Evolutionary conservation across 2,329 filamentous ascomycete species (phyloP).

Genomic region (Cadophora luteo-olivacea): DNA sequence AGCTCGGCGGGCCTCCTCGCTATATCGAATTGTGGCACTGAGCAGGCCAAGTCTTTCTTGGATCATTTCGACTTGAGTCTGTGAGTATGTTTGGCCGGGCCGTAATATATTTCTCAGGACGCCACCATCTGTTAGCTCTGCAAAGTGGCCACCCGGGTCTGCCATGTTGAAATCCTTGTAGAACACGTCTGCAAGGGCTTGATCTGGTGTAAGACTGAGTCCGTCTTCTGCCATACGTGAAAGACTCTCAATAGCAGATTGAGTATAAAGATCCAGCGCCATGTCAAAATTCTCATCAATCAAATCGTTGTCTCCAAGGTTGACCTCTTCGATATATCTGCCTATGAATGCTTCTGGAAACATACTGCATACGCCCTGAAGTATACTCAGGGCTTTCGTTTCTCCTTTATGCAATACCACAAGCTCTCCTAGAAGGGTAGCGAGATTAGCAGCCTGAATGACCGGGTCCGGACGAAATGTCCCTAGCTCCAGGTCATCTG

Average conservation of each 20-base stretch:
- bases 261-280: slow-evolving; percentile 60
- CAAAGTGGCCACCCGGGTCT: slow-evolving; percentile 44
- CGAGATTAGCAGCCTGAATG: slow-evolving; percentile 53
- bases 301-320: slow-evolving; percentile 49
- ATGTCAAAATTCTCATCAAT: slow-evolving; percentile 53
- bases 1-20: slow-evolving; percentile 41
- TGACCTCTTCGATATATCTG: slow-evolving; percentile 33
- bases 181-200: slow-evolving; percentile 51
- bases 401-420: slow-evolving; percentile 40
- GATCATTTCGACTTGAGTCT: slow-evolving; percentile 42
- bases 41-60: slow-evolving; percentile 49
- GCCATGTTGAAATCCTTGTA: slow-evolving; percentile 37
- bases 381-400: slow-evolving; percentile 30
- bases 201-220: slow-evolving; percentile 48
- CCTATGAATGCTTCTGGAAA: slow-evolving; percentile 47
- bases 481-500: slow-evolving; percentile 31
- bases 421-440: slow-evolving; percentile 46
- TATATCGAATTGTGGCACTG: slow-evolving; percentile 43
- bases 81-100: slow-evolving; percentile 43
- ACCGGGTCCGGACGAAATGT: slow-evolving; percentile 47
- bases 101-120: slow-evolving; percentile 40
- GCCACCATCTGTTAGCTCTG: slow-evolving; percentile 45
- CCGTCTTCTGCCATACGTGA: slow-evolving; percentile 44
- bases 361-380: slow-evolving; percentile 43
- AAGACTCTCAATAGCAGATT: slow-evolving; percentile 55